Evolutionary conservation across 192 early-diverging fungal genomes (phyloP).

Genomic region (Rhizoclosmatium sp.): DNA sequence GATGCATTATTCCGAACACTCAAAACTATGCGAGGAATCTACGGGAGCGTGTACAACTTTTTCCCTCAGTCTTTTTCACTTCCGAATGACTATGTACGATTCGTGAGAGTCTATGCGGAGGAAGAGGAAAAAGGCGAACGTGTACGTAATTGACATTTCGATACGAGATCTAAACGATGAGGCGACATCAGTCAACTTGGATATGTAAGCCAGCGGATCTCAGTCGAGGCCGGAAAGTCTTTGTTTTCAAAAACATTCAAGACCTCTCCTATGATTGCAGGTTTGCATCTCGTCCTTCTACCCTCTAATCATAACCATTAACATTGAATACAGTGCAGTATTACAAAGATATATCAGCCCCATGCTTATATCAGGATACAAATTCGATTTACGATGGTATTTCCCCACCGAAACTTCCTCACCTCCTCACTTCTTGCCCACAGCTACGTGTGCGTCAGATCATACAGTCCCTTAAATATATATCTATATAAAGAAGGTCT

Average conservation of each 20-base stretch:
- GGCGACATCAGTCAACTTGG: constrained; percentile 38
- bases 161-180: constrained; percentile 8
- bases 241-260: constrained; percentile 52
- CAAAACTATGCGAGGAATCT: constrained; percentile 54
- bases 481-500: constrained; percentile 57
- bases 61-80: constrained; percentile 54
- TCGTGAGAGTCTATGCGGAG: constrained; percentile 48
- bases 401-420: neutral
- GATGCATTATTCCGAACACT: constrained; percentile 52
- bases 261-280: constrained; percentile 58
- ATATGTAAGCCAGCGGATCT: constrained; percentile 62
- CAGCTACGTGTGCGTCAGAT: constrained; percentile 56
- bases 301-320: neutral
- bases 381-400: constrained; percentile 60
- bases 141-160: neutral
- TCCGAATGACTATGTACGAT: constrained; percentile 56
- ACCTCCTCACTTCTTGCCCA: neutral
- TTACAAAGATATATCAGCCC: constrained; percentile 59
- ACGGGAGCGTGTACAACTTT: constrained; percentile 52
- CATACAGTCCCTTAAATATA: constrained; percentile 50
- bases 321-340: constrained; percentile 41
- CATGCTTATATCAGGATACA: constrained; percentile 57
- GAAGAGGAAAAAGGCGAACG: constrained; percentile 44
- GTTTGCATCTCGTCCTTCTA: constrained; percentile 34
- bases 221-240: constrained; percentile 56